Base-by-base conservation (phyloP, 192 early-diverging fungal genomes). In the Entrophospora sp. region DNA sequence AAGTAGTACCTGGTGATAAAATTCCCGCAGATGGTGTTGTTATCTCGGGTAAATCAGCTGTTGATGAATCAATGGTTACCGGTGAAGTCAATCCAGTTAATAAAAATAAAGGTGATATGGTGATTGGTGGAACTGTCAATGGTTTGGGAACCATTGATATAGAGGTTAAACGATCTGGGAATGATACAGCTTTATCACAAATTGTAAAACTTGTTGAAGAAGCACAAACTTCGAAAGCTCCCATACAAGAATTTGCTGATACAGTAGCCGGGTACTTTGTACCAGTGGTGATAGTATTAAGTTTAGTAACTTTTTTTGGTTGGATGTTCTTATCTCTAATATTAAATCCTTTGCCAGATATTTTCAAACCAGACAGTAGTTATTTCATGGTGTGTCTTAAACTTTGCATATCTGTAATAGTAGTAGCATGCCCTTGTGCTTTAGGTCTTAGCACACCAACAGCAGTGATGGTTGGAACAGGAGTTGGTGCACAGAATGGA, bases 381-480 rank as follows among this genome's bases (percentile, higher is more conserved):
- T 87, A 85, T 70, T 80, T 93, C 53, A 81, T 91, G 25, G 85
- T 89, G 1, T 87, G 87, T 61, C 70, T 94, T 25, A 87, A 90
- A 73, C 69, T 98, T 16, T 89, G 90, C 13, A 96, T 99, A 30
- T 89, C 91, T 5, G 95, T 97, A 4, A 89, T 96, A 49, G 93
- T 99, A 7, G 93, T 98, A 0, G 93, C 96, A 5, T 98, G 96
- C 52, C 96, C 96, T 32, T 98, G 96, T 77, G 93, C 96, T 5
- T 75, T 99, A 34, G 96, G 96, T 22, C 80, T 99, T n/a, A 89
- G 93, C 35, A 94, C 93, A 5, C 96, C 96, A 13, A 99, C 96
- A 0, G 96, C 95, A 0, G 91, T 99, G 18, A 97, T 99, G 95
- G 96, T 96, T 5, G 96, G 95, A 30, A 97, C 96, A 0, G 96